Base-by-base conservation (phyloP, 129 eudicot species). In the Centrapalus pauciflorus region DNA sequence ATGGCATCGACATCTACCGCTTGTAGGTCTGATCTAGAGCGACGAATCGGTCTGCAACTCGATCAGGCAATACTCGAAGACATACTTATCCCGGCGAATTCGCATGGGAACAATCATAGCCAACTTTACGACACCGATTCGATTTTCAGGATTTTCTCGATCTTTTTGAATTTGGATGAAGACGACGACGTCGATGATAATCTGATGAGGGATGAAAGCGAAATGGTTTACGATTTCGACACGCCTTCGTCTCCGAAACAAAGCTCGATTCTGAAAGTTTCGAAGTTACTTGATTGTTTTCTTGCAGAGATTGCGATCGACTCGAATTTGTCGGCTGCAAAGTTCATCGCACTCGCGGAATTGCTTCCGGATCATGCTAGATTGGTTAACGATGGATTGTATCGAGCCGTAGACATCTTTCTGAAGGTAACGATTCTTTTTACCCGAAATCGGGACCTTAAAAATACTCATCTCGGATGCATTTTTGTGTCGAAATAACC, bases 1-100 rank as follows among this genome's bases (percentile, higher is more conserved):
- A 68, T 83, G 48, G 75, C 95, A 3, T 82, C 86, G n/a, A 77
- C 85, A 10, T 86, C 93, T 13, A 84, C 84, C 0, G 87, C 99
- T 52, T 94, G 97, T 73, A 78, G 86, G 51, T 84, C 97, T 5
- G 99, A 94, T 78, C 77, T 94, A 0, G 99, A 94, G 90, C 72
- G 97, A 50, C 72, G 99, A 68, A 89, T 94, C 4, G 97, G 99
- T 26, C 58, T 89, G 82, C 99, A 89, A 60, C 80, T 94, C 5
- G 97, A 94, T 37, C 95, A 94, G 61, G 99, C 97, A 12, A 94
- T 94, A 65, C 95, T 94, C 19, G 99, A 94, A 76, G 99, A 94
- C 69, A 77, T 94, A 16, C 86, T 94, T 24, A 84, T 94, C 50
- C 97, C 99, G 7, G 80, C 88, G 0, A 76, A 74, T 76, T 55